phyloP scores from a whole-genome alignment of 768 basidiomycete species.

The Amanita jacksonii region DNA sequence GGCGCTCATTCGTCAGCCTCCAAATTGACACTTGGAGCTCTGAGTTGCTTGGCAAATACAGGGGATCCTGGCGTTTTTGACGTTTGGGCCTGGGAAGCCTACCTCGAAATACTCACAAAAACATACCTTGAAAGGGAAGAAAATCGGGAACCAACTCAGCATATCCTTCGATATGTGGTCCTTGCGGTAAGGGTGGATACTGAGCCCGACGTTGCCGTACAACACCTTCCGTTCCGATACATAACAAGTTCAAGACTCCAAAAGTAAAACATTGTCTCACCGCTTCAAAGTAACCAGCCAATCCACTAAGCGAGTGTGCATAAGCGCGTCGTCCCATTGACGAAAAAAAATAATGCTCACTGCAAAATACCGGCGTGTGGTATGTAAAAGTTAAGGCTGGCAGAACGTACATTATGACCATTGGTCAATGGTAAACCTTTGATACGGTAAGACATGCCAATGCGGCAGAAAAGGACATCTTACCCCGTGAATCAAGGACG shows the following conservation, averaged over 20 bases:
- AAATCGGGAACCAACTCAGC: conserved; percentile 98
- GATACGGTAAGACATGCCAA: not conserved
- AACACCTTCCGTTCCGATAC: conserved; percentile 34
- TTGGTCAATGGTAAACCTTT: conserved; percentile 89
- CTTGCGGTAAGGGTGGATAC: conserved; percentile 87
- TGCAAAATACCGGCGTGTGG: conserved; percentile 92
- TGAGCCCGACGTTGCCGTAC: conserved; percentile 84
- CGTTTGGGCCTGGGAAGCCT: not conserved
- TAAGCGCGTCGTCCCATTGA: not conserved
- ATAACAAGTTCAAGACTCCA: conserved; percentile 3
- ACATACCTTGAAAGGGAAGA: conserved; percentile 88
- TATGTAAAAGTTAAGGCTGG: conserved; percentile 81
- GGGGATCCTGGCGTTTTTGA: conserved; percentile 55
- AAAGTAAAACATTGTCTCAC: conserved; percentile 18
- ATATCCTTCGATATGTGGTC: conserved; percentile 88
- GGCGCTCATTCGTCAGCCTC: conserved; percentile 81
- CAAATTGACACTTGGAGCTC: conserved; percentile 92
- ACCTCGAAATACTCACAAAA: conserved; percentile 16
- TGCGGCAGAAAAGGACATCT: conserved; percentile 11
- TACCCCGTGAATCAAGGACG: conserved; percentile 64
- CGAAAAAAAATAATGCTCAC: conserved; percentile 23
- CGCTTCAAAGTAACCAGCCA: conserved; percentile 97
- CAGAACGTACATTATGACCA: conserved; percentile 87
- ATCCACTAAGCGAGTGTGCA: conserved; percentile 40
- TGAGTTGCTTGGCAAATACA: conserved; percentile 87